Evolutionary conservation across 164 flowering plant genomes (phyloP), one percentile per base, ranked within the genome.

Genomic region (Piper betle): DNA sequence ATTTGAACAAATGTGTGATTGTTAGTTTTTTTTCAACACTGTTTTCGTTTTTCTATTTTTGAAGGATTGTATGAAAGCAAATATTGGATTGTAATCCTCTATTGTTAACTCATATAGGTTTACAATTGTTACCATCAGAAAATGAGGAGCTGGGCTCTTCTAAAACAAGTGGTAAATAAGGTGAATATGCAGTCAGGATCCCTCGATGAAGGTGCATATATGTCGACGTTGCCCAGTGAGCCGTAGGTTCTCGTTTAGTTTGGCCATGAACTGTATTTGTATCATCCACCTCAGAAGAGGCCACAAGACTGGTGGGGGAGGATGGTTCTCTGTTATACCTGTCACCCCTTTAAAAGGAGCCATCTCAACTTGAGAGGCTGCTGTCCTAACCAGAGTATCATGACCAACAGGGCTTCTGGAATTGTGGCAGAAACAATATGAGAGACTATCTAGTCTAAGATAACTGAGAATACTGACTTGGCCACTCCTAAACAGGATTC

Each of bases 71-170:
- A n/a, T n/a, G n/a, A n/a, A n/a, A n/a, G n/a, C n/a, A n/a, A n/a
- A n/a, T n/a, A n/a, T n/a, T n/a, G n/a, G n/a, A n/a, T n/a, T n/a
- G n/a, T n/a, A n/a, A n/a, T n/a, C n/a, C n/a, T n/a, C n/a, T n/a
- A n/a, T n/a, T n/a, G n/a, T n/a, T n/a, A n/a, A n/a, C n/a, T n/a
- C n/a, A n/a, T n/a, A n/a, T n/a, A n/a, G n/a, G n/a, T 19, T 60
- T n/a, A 19, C 11, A 40, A 41, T 15, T 37, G 43, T 71, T 61
- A 87, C 99, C 99, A 76, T 93, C 99, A 64, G 99, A 93, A 73
- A 77, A 84, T 39, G 99, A 93, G 60, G 97, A 88, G 48, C 92
- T 81, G 61, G 92, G 97, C 71, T 93, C 99, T 79, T 93, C 99
- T 52, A 81, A 84, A 65, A 93, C 99, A 40, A 95, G 91, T 58